Evolutionary conservation across 2,329 filamentous ascomycete species (phyloP).

Genomic region (Fusarium incarnatum): DNA sequence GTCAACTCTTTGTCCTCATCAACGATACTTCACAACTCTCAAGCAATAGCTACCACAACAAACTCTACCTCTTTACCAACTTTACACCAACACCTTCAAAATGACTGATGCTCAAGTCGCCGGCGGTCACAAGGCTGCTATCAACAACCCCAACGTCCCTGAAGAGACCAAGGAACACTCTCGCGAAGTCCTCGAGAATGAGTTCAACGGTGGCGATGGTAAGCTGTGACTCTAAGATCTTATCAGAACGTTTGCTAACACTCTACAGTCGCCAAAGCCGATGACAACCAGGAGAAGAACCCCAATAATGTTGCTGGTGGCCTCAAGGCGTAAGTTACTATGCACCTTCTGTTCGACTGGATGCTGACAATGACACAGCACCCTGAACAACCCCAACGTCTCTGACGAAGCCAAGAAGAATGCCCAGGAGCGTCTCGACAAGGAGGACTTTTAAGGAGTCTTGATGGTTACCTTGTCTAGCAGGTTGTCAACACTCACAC

Average conservation of each 20-base stretch:
- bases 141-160: slow-evolving; percentile 68
- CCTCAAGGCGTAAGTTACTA: slow-evolving; percentile 60
- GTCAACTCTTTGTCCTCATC: not conserved
- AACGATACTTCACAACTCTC: not conserved
- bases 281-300: slow-evolving; percentile 60
- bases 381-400: slow-evolving; percentile 67
- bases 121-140: slow-evolving; percentile 69
- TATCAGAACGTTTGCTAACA: not conserved
- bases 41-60: slow-evolving; percentile 4
- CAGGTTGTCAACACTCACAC: not conserved
- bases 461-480: not conserved
- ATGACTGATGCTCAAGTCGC: slow-evolving; percentile 65
- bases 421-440: slow-evolving; percentile 63
- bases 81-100: slow-evolving; percentile 43
- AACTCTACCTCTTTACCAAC: not conserved
- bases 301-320: slow-evolving; percentile 65
- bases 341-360: not conserved
- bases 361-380: slow-evolving; percentile 46
- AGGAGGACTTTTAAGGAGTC: slow-evolving; percentile 26
- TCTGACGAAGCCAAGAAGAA: slow-evolving; percentile 67
- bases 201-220: slow-evolving; percentile 59
- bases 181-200: slow-evolving; percentile 62
- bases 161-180: slow-evolving; percentile 68
- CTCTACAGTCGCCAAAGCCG: slow-evolving; percentile 46
- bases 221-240: not conserved